Evolutionary conservation across 306 rosid genomes (phyloP), one percentile per base, ranked within the genome.

Genomic region (Hylodesmum podocarpum): DNA sequence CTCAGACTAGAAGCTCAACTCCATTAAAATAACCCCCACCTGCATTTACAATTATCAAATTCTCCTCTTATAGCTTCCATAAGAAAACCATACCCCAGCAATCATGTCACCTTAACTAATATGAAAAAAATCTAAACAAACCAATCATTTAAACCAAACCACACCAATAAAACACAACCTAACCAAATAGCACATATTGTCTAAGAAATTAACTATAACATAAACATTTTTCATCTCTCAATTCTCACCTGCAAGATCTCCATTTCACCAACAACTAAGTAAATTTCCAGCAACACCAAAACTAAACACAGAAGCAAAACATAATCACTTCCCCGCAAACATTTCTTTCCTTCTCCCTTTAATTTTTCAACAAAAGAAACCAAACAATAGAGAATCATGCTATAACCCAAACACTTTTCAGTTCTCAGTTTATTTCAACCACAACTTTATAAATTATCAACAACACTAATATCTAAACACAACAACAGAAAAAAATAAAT

Each of bases 11-110:
- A 65, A 27, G 18, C n/a, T 27, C 37, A 27, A 6, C 21, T 28
- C 41, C 15, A 34, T 72, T 9, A 64, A 73, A 31, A 33, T 39
- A 40, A 65, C n/a, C 27, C 14, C 37, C 34, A 34, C 25, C 59
- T 8, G 4, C 16, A 36, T 21, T 36, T 39, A 63, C 3, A 4
- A 15, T 15, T 6, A 21, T 19, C 76, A 72, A 19, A 0, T 39
- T 28, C 15, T 43, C 25, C 58, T 28, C 15, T 64, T 24, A 62
- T 39, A 0, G 6, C 36, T 75, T 69, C 57, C 59, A 59, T 58
- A 59, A 47, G 65, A 40, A 34, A 81, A 59, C 13, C 81, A 74
- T 37, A 37, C 11, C 21, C 16, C 44, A 40, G 47, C 51, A 55
- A 43, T 13, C 36, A 31, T 21, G 64, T 31, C 36, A 54, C 68